These are phyloP conservation scores for Capsicum baccatum DNA, from an alignment of 257 asterid species.

Conservation along the genomic window DNA sequence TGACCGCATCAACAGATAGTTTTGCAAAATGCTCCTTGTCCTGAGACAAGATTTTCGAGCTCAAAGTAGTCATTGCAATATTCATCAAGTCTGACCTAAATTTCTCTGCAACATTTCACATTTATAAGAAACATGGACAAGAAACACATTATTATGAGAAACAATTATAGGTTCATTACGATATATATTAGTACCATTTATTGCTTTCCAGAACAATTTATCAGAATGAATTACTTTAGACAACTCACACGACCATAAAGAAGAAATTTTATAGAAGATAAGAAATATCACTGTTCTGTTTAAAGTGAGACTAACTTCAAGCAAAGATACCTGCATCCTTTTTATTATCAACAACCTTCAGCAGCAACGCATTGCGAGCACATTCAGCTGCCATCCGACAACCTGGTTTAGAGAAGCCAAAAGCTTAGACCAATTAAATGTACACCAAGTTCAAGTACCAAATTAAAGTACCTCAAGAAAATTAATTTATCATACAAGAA, in stretches of 20 bases:
- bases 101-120: slow-evolving; percentile 50
- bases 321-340: slow-evolving; percentile 64
- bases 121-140: not conserved
- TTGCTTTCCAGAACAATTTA: not conserved
- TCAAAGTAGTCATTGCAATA: slow-evolving; percentile 89
- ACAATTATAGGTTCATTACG: not conserved
- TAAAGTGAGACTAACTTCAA: not conserved
- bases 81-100: slow-evolving; percentile 74
- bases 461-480: not conserved
- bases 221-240: not conserved
- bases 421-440: not conserved
- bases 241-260: not conserved
- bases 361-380: slow-evolving; percentile 77
- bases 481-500: no score
- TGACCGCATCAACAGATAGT: slow-evolving; percentile 86
- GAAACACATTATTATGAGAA: not conserved
- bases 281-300: not conserved
- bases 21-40: slow-evolving; percentile 85
- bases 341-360: slow-evolving; percentile 84
- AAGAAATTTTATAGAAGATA: not conserved
- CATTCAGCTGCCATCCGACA: slow-evolving; percentile 90
- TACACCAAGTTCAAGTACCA: not conserved
- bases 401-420: slow-evolving; percentile 44
- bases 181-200: not conserved
- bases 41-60: slow-evolving; percentile 87